Evolutionary conservation across 306 rosid species (phyloP), one percentile per base, ranked within the genome.

Genomic region (Phaseolus lunatus): DNA sequence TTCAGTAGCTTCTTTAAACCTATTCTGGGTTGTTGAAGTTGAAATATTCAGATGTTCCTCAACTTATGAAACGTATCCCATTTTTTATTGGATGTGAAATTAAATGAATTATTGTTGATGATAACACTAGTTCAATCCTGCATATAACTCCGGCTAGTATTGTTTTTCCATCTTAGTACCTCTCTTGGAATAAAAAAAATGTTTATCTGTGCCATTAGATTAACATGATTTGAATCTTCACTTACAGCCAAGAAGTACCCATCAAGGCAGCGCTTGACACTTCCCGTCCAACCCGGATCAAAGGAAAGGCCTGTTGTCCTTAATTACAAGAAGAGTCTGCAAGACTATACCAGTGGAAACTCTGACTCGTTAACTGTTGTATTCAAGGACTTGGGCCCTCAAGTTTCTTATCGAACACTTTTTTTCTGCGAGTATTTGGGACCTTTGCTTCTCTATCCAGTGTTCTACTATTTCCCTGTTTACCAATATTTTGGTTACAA

Each of bases 401-500:
- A 96, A 86, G 98, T 92, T 83, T 91, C 97, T 4, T 96, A 96
- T 12, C 85, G 87, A 0, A 96, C 86, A 0, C 97, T 96, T 63
- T 96, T 96, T 79, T 95, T 95, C 86, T 96, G 22, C 0, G 99
- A 96, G 84, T 96, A 96, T 82, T 85, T 96, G 84, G 99, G 99
- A 59, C 99, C 99, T 18, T 72, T 96, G 88, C 65, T 96, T 83
- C 84, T 96, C 80, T 96, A 88, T 78, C 99, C 99, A 70, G 78
- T 96, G 78, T 96, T 92, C 87, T 96, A 96, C 66, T 96, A 82
- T 85, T 84, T 88, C 82, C 90, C 90, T 20, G 97, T 92, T 50
- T 96, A 96, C 58, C 14, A 81, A 82, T 88, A 53, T 58, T 84
- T 96, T 7, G 98, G 98, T 33, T 87, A 87, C 88, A 84, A 91